Percentiles rank a stretch among this genome's conserved stretches.
Conservation (phyloP, 2,329 filamentous ascomycete species). For the Scorias spongiosa region DNA sequence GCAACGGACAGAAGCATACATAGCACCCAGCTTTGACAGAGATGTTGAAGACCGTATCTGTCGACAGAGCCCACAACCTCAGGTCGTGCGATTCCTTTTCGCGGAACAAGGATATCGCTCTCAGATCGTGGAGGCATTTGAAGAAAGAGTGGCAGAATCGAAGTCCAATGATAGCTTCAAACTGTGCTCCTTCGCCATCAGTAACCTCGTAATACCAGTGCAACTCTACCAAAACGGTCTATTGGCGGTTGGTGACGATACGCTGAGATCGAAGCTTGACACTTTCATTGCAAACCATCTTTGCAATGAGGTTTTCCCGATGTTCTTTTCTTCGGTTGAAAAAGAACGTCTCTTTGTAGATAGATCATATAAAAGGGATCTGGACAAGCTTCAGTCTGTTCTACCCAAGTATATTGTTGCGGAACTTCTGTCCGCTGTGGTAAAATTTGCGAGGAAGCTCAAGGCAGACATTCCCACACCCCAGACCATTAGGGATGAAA, state of each 20-base stretch:
- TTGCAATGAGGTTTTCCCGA: constrained; percentile 11
- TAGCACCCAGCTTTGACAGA: not conserved
- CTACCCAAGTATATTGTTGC: constrained; percentile 9
- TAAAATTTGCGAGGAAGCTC: constrained; percentile 14
- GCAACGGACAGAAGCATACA: not conserved
- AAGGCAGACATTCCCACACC: constrained; percentile 10
- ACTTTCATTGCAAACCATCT: constrained; percentile 13
- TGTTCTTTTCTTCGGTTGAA: constrained; percentile 4
- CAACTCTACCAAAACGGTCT: constrained; percentile 15
- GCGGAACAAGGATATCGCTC: not conserved
- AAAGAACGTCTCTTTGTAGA: constrained; percentile 9
- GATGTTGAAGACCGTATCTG: not conserved
- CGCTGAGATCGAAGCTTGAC: constrained; percentile 14
- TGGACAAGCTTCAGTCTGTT: constrained; percentile 12
- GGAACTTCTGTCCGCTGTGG: constrained; percentile 10
- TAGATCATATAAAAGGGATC: constrained; percentile 10
- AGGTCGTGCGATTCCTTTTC: not conserved
- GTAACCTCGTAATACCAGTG: constrained; percentile 11
- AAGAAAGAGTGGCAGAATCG: not conserved
- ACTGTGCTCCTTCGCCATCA: constrained; percentile 3
- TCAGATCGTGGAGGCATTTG: not conserved
- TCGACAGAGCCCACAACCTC: not conserved
- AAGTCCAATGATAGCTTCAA: not conserved
- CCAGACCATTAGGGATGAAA: constrained; percentile 6
- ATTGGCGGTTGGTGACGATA: constrained; percentile 10